Conservation (phyloP, 2,329 filamentous ascomycete genomes). For the Rosellinia necatrix region DNA sequence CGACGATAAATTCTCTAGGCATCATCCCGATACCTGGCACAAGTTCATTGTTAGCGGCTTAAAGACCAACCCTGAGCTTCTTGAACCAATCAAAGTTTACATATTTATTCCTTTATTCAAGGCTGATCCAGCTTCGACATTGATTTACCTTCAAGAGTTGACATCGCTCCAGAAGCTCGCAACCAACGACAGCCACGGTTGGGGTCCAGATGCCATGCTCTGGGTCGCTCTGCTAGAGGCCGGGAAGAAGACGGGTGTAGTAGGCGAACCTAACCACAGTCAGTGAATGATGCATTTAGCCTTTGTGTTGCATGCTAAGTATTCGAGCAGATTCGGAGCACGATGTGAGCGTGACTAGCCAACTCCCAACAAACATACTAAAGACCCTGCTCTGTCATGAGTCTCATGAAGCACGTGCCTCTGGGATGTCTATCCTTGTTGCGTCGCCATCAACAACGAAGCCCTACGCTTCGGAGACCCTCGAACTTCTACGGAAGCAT, state of each 20-base stretch:
- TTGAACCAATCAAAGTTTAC: conserved; percentile 68
- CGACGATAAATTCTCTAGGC: conserved; percentile 35
- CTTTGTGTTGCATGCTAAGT: conserved; percentile 17
- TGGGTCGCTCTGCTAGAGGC: conserved; percentile 71
- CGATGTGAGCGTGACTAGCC: conserved; percentile 38
- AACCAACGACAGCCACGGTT: conserved; percentile 49
- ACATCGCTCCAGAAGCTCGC: conserved; percentile 55
- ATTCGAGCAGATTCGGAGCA: conserved; percentile 23
- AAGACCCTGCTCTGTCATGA: conserved; percentile 59
- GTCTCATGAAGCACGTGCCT: conserved; percentile 70
- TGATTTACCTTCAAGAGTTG: conserved; percentile 62
- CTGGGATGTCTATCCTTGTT: conserved; percentile 81
- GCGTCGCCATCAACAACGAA: conserved; percentile 75
- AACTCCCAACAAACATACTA: conserved; percentile 51
- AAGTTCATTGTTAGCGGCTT: conserved; percentile 60
- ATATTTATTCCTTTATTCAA: conserved; percentile 67
- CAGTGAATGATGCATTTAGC: conserved; percentile 24
- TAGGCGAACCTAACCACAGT: conserved; percentile 66
- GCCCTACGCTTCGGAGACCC: conserved; percentile 66
- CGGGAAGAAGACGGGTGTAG: conserved; percentile 71
- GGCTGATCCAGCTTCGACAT: conserved; percentile 55
- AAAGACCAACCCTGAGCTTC: conserved; percentile 51
- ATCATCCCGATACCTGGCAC: conserved; percentile 56
- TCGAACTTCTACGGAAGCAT: conserved; percentile 67
- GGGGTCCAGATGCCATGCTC: conserved; percentile 61